Conservation (phyloP, 257 asterid genomes). For the Cinchona pubescens region DNA sequence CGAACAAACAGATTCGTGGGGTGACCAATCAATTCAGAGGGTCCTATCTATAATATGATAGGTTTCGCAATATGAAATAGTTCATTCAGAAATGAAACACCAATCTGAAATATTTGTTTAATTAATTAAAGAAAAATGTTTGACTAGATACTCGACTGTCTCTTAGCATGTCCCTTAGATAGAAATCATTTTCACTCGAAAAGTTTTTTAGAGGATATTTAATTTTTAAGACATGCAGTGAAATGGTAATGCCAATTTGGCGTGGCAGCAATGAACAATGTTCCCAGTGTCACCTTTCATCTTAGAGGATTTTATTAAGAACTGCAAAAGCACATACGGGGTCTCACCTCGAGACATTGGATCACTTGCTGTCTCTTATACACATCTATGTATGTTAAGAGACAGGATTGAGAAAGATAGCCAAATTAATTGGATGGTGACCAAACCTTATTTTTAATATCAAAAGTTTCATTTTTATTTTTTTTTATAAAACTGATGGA, state of each 20-base stretch:
- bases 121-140: too few relatives aligned
- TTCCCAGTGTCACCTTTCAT: slow-evolving; percentile 32
- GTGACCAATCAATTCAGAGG: too few relatives aligned
- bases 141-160: not conserved
- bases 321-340: slow-evolving; percentile 25
- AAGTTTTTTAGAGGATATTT: not conserved
- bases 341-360: slow-evolving; percentile 52
- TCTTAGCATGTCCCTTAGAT: not conserved
- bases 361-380: slow-evolving; percentile 30
- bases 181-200: not conserved
- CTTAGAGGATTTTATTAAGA: slow-evolving; percentile 3
- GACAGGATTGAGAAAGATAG: too few relatives aligned
- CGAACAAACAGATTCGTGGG: too few relatives aligned
- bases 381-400: not conserved
- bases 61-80: not conserved
- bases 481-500: slow-evolving; percentile 39
- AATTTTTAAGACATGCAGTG: slow-evolving; percentile 34
- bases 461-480: too few relatives aligned
- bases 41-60: too few relatives aligned
- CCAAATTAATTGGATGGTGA: too few relatives aligned
- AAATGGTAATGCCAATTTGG: slow-evolving; percentile 41
- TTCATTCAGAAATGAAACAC: not conserved
- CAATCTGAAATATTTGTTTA: not conserved
- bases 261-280: slow-evolving; percentile 37
- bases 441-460: too few relatives aligned